Conservation (phyloP, 2,329 filamentous ascomycete genomes). For the Botryotinia calthae region DNA sequence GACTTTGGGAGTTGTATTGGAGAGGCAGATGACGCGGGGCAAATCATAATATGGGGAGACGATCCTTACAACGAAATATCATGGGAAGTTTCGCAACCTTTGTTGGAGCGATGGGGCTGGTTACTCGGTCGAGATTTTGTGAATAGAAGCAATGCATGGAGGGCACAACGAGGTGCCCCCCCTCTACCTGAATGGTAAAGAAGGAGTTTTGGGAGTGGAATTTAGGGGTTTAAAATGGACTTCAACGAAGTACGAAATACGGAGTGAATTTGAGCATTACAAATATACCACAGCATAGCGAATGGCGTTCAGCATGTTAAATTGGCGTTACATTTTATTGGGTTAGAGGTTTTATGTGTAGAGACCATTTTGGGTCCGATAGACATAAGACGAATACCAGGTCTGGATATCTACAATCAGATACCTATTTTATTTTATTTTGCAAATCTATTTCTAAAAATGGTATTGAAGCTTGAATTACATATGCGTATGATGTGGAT, state of each 20-base stretch:
- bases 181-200: slow-evolving; percentile 39
- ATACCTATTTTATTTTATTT: neutral
- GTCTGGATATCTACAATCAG: neutral
- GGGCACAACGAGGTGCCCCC: slow-evolving; percentile 41
- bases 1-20: slow-evolving; percentile 41
- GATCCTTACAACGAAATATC: slow-evolving; percentile 44
- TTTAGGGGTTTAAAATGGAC: neutral
- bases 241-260: neutral
- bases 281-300: slow-evolving; percentile 14
- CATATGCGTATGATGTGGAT: neutral
- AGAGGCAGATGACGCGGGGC: slow-evolving; percentile 41
- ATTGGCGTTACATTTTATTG: neutral
- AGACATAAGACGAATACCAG: neutral
- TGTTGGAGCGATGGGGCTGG: slow-evolving; percentile 44
- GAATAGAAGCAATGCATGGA: slow-evolving; percentile 44
- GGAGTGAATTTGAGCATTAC: neutral
- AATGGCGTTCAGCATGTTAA: slow-evolving; percentile 4
- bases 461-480: neutral
- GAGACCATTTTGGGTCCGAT: neutral
- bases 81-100: slow-evolving; percentile 44
- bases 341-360: neutral
- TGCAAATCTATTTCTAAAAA: neutral
- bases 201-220: neutral
- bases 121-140: slow-evolving; percentile 42
- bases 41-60: slow-evolving; percentile 46